Evolutionary conservation across 805 yeast genomes (phyloP).

Genomic region (Huiozyma sinensis): DNA sequence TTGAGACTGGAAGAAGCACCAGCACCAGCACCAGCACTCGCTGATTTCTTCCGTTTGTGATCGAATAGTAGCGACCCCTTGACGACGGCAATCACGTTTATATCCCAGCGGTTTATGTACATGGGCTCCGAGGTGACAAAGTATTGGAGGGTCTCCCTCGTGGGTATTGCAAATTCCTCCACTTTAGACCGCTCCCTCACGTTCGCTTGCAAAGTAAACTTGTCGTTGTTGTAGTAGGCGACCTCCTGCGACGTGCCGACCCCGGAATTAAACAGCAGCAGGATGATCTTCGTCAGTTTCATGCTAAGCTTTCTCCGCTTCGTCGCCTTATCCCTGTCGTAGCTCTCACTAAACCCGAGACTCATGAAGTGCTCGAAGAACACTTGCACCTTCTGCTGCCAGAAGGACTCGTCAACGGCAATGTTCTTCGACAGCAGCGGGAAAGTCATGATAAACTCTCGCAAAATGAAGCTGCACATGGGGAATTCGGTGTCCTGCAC

Average conservation of each 20-base stretch:
- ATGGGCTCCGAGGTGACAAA: slow-evolving; percentile 26
- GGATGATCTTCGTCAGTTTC: slow-evolving; percentile 51
- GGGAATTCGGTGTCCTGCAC: slow-evolving; percentile 42
- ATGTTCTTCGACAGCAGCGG: slow-evolving; percentile 52
- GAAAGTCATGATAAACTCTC: slow-evolving; percentile 51
- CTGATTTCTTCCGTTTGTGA: slow-evolving; percentile 3
- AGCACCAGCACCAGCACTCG: neutral
- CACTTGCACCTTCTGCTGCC: slow-evolving; percentile 72
- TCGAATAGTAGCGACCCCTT: slow-evolving; percentile 12
- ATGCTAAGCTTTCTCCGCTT: slow-evolving; percentile 54
- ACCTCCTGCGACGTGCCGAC: slow-evolving; percentile 51
- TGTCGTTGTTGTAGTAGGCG: slow-evolving; percentile 33
- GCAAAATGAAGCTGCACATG: slow-evolving; percentile 53
- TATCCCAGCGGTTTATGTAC: slow-evolving; percentile 43
- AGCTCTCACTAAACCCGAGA: slow-evolving; percentile 59
- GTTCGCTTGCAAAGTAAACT: slow-evolving; percentile 19
- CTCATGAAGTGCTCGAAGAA: slow-evolving; percentile 71
- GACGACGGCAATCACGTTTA: slow-evolving; percentile 60
- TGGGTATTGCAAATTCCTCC: slow-evolving; percentile 31
- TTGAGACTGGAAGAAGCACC: neutral
- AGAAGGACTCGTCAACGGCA: slow-evolving; percentile 48
- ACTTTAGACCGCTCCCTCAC: slow-evolving; percentile 26
- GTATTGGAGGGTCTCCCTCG: slow-evolving; percentile 29
- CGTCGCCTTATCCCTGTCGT: slow-evolving; percentile 66
- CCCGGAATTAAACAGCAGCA: slow-evolving; percentile 67